Evolutionary conservation across 495 filamentous ascomycete species (phyloP).

Genomic region (Penicillium atrosanguineum): DNA sequence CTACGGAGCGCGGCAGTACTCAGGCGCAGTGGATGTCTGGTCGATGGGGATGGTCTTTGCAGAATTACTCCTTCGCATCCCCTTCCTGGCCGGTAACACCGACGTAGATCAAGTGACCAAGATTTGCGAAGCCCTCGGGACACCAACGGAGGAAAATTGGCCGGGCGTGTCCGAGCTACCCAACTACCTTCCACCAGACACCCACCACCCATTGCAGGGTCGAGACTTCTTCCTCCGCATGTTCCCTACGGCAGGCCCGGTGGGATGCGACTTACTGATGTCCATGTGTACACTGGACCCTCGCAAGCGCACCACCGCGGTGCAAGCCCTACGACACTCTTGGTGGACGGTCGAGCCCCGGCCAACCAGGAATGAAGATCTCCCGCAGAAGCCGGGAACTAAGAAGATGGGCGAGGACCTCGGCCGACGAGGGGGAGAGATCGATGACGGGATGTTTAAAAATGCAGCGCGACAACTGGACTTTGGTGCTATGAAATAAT

Average conservation of each 20-base stretch:
- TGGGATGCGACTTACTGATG: conserved; percentile 84
- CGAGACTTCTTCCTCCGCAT: conserved; percentile 64
- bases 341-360: conserved; percentile 86
- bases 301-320: conserved; percentile 70
- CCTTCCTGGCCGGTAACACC: conserved; percentile 75
- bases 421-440: conserved; percentile 71
- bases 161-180: conserved; percentile 80
- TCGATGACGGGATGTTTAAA: conserved; percentile 60
- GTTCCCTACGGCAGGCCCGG: conserved; percentile 74
- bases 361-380: conserved; percentile 78
- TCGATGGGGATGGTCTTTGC: conserved; percentile 92
- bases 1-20: conserved; percentile 85
- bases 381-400: conserved; percentile 67
- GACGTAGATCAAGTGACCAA: conserved; percentile 77
- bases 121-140: conserved; percentile 83
- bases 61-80: conserved; percentile 78
- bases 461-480: conserved; percentile 87
- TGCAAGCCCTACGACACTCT: conserved; percentile 71
- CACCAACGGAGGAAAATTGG: conserved; percentile 93
- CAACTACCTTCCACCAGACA: conserved; percentile 65
- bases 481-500: conserved; percentile 61
- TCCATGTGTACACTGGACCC: conserved; percentile 85
- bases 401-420: conserved; percentile 83
- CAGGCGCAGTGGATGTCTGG: conserved; percentile 90
- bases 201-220: conserved; percentile 58